phyloP scores from a whole-genome alignment of 345 rosid species.

The Eucalyptus regnans region DNA sequence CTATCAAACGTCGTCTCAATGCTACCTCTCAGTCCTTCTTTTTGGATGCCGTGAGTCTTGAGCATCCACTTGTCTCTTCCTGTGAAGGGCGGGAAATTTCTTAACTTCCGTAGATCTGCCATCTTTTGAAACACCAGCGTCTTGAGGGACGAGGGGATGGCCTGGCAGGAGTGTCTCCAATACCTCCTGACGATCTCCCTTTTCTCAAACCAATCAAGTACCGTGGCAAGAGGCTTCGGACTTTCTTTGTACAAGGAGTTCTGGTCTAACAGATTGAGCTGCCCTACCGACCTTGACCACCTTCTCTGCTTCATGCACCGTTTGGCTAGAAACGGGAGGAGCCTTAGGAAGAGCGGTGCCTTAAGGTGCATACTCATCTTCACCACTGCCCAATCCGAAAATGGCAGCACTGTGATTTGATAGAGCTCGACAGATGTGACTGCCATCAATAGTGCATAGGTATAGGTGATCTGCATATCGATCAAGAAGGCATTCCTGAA shows the following conservation, averaged over 20 bases:
- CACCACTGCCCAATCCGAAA: not conserved
- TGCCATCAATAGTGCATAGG: not conserved
- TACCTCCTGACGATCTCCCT: not conserved
- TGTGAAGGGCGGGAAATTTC: rapidly evolving
- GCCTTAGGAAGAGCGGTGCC: not conserved
- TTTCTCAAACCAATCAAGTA: not conserved
- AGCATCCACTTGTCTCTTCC: not conserved
- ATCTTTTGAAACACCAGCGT: not conserved
- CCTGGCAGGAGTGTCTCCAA: not conserved
- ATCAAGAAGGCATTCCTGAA: not conserved
- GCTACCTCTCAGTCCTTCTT: not conserved
- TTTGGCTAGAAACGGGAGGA: not conserved
- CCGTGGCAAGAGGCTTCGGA: not conserved
- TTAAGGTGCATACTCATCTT: not conserved
- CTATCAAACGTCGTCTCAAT: not conserved
- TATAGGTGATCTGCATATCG: not conserved
- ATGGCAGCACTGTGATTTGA: not conserved
- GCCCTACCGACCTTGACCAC: not conserved
- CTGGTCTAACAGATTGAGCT: not conserved
- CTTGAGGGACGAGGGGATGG: not conserved
- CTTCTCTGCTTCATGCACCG: not conserved
- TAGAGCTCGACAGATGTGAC: not conserved
- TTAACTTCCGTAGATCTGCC: not conserved
- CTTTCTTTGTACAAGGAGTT: not conserved
- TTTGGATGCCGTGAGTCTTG: rapidly evolving